Conservation (phyloP, 306 rosid species). For the Gillenia trifoliata region DNA sequence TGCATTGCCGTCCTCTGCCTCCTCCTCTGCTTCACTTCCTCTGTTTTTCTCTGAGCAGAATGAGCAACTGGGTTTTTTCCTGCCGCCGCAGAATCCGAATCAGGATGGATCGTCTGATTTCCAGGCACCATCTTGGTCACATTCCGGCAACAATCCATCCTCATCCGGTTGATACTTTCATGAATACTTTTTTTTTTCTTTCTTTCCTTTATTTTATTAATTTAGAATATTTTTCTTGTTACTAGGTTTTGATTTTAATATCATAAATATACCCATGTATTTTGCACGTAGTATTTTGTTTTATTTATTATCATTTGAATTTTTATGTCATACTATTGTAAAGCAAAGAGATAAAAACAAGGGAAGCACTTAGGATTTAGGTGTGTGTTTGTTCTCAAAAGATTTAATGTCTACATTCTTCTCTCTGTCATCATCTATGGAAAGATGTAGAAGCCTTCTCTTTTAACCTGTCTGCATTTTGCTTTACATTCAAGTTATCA, state of each 20-base stretch:
- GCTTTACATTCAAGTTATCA: neutral
- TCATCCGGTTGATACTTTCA: constrained; percentile 41
- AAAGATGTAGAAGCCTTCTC: constrained; percentile 16
- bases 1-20: constrained; percentile 33
- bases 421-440: neutral
- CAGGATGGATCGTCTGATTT: constrained; percentile 22
- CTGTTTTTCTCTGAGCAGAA: constrained; percentile 52
- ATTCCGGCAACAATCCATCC: constrained; percentile 46
- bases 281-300: neutral
- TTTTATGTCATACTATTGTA: neutral
- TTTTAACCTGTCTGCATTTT: neutral
- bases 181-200: neutral
- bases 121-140: constrained; percentile 55
- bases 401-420: constrained; percentile 15
- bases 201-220: constrained; percentile 6
- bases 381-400: neutral
- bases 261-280: neutral
- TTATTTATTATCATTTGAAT: neutral
- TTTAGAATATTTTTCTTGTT: constrained; percentile 4
- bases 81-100: constrained; percentile 31
- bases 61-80: constrained; percentile 33
- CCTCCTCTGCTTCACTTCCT: constrained; percentile 61
- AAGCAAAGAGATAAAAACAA: neutral
- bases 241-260: neutral
- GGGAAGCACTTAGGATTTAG: constrained; percentile 1